These are phyloP conservation scores for Fonsecaea monophora DNA, from an alignment of 2,329 filamentous ascomycete genomes.

Conservation along the genomic window DNA sequence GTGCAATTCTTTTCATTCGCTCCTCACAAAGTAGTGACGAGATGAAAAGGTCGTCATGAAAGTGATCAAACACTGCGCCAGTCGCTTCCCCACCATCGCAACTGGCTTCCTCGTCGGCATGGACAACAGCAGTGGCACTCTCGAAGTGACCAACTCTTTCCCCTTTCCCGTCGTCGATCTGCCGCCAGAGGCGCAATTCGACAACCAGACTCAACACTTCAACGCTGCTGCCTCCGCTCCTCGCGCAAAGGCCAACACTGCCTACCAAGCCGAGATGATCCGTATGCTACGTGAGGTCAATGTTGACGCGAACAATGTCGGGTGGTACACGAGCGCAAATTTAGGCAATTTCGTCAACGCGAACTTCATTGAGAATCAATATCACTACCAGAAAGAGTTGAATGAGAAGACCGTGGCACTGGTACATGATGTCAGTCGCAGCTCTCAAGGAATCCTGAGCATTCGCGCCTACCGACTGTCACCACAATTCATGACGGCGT, in stretches of 20 bases:
- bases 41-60: constrained; percentile 83
- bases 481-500: constrained; percentile 84
- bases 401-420: constrained; percentile 88
- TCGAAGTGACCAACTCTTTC: constrained; percentile 95
- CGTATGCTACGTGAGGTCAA: constrained; percentile 96
- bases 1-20: constrained; percentile 49
- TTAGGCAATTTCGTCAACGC: constrained; percentile 98
- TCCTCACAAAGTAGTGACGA: constrained; percentile 41
- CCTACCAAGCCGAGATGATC: constrained; percentile 97
- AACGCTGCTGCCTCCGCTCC: constrained; percentile 85
- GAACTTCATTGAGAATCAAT: constrained; percentile 97
- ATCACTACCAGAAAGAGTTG: constrained; percentile 90
- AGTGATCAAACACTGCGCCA: constrained; percentile 93
- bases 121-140: constrained; percentile 74
- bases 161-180: constrained; percentile 86
- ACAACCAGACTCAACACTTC: constrained; percentile 62
- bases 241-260: constrained; percentile 84
- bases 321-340: constrained; percentile 98
- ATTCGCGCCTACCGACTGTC: constrained; percentile 90
- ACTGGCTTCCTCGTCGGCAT: constrained; percentile 93
- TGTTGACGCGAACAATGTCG: constrained; percentile 95
- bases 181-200: constrained; percentile 74
- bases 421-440: constrained; percentile 94
- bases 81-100: constrained; percentile 84
- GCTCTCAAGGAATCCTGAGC: constrained; percentile 87